These are phyloP conservation scores for Alternaria tenuissima DNA, from an alignment of 2,329 filamentous ascomycete genomes.

Conservation along the genomic window DNA sequence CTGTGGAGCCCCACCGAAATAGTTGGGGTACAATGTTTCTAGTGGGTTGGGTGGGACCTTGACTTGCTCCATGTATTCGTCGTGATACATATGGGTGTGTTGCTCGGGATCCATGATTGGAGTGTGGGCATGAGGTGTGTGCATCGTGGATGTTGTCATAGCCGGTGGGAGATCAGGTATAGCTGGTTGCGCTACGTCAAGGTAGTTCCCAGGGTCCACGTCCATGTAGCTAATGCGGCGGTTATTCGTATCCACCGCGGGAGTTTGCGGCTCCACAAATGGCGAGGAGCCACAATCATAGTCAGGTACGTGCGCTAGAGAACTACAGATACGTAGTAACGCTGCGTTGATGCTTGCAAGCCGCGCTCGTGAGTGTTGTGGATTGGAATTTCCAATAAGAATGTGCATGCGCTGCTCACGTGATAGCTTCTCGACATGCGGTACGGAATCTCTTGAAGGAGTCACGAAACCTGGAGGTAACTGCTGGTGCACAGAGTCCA, in stretches of 20 bases:
- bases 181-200: conserved; percentile 39
- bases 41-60: conserved; percentile 43
- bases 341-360: conserved; percentile 45
- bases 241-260: conserved; percentile 32
- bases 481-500: conserved; percentile 40
- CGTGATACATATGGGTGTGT: conserved; percentile 26
- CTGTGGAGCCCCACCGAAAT: conserved; percentile 45
- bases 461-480: conserved; percentile 45
- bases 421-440: conserved; percentile 41
- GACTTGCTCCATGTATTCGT: conserved; percentile 40
- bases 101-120: conserved; percentile 32
- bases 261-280: conserved; percentile 36
- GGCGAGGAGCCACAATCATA: conserved; percentile 37
- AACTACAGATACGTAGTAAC: conserved; percentile 36
- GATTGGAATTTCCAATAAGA: conserved; percentile 44
- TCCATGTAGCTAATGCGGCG: conserved; percentile 52
- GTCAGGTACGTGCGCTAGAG: conserved; percentile 25
- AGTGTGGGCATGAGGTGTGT: conserved; percentile 28
- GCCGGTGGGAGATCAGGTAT: conserved; percentile 38
- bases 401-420: conserved; percentile 49
- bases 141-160: conserved; percentile 28
- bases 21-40: conserved; percentile 45
- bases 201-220: conserved; percentile 43
- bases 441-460: conserved; percentile 47
- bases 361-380: conserved; percentile 34